These are phyloP conservation scores for Castanopsis chinensis DNA, from an alignment of 306 rosid genomes.

Conservation along the genomic window DNA sequence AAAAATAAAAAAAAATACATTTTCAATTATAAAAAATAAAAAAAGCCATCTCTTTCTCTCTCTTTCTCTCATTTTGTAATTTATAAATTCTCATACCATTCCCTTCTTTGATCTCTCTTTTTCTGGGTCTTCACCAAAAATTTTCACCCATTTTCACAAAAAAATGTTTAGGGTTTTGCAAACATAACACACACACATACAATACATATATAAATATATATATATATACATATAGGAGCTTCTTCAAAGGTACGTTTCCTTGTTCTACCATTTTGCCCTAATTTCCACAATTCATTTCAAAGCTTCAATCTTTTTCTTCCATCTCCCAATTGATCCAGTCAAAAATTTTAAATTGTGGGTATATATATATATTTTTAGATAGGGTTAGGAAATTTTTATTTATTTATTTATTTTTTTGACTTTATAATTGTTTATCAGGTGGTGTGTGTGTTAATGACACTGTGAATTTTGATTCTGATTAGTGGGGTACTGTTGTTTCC, in stretches of 20 bases:
- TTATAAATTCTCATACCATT: conserved; percentile 33
- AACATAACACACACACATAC: neutral
- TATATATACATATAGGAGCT: conserved; percentile 9
- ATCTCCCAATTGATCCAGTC: conserved; percentile 27
- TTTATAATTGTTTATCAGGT: conserved; percentile 40
- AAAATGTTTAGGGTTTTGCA: conserved; percentile 26
- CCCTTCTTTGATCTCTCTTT: conserved; percentile 14
- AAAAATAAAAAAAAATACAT: neutral
- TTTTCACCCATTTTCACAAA: conserved; percentile 12
- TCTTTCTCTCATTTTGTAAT: conserved; percentile 8
- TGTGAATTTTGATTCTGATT: conserved; percentile 49
- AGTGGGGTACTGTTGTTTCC: conserved; percentile 22
- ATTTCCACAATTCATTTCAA: conserved; percentile 25
- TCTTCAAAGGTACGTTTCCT: conserved; percentile 53
- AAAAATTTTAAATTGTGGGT: neutral
- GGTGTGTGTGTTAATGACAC: conserved; percentile 40
- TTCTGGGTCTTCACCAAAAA: conserved; percentile 27
- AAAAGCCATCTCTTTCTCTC: conserved; percentile 13
- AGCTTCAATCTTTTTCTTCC: conserved; percentile 19
- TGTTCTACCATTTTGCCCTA: conserved; percentile 11
- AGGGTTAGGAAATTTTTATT: neutral
- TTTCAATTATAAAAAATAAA: neutral
- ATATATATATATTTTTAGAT: neutral
- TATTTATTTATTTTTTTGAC: conserved; percentile 37
- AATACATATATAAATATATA: no score